Evolutionary conservation across 306 rosid species (phyloP), one percentile per base, ranked within the genome.

Genomic region (Begonia peltatifolia): DNA sequence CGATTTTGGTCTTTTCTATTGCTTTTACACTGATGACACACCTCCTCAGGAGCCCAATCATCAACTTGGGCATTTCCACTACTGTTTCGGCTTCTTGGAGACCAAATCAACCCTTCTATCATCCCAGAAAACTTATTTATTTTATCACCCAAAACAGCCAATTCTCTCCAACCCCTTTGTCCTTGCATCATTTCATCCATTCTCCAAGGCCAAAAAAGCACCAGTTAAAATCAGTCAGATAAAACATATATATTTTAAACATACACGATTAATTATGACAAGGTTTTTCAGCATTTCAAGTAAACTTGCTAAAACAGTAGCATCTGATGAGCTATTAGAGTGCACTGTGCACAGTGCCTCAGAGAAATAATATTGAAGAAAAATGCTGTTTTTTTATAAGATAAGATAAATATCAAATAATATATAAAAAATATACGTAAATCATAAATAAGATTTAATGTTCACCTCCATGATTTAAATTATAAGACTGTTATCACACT

Each of bases 181-280:
- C 95, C 99, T 14, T 88, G 81, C 99, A 90, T 90, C 99, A 90
- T 86, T 74, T 90, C 95, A 63, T 90, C 99, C 99, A 90, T 90
- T 77, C 99, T 90, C 69, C 69, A 71, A 17, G 59, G 54, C 50
- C 50, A 55, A 54, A 64, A 55, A 22, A 42, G 49, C n/a, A 71
- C 13, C 50, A 54, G 41, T 47, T 38, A 52, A 23, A 46, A 46
- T 58, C 36, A 42, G 1, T 30, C 38, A 30, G 38, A 30, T 46
- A 47, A 52, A 38, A 42, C 36, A 41, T 52, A 11, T 22, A 41
- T 3, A 4, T 12, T 16, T 15, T 18, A 10, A 46, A 46, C 38
- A 11, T 11, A 50, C 53, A 50, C 10, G 20, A 50, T 17, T 14
- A 12, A 3, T 50, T 3, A 7, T 2, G 38, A 30, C 1, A 30